Conservation (phyloP, 2,329 filamentous ascomycete species). For the Helotiales sp. region DNA sequence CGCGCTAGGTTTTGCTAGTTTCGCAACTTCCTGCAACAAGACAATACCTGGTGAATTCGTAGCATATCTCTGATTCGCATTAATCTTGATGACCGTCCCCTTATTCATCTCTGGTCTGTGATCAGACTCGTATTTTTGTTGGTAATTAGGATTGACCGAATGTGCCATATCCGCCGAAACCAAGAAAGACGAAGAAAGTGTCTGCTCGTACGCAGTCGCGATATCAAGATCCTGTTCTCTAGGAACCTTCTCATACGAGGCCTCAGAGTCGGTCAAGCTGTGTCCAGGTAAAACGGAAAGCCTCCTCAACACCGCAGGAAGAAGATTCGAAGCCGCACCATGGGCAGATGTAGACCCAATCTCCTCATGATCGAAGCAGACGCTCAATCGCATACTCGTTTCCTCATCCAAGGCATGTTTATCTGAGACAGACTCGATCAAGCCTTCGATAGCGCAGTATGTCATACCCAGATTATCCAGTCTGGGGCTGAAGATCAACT, state of each 20-base stretch:
- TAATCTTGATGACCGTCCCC: slow-evolving; percentile 95
- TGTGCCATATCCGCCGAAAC: slow-evolving; percentile 98
- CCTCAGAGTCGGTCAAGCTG: slow-evolving; percentile 53
- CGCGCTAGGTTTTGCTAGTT: slow-evolving; percentile 51
- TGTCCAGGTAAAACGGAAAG: slow-evolving; percentile 73
- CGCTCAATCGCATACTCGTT: slow-evolving; percentile 81
- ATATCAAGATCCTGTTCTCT: slow-evolving; percentile 59
- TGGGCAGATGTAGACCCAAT: slow-evolving; percentile 92
- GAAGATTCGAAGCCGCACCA: slow-evolving; percentile 87
- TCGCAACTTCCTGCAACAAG: slow-evolving; percentile 82
- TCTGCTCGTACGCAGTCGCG: slow-evolving; percentile 89
- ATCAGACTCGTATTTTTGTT: slow-evolving; percentile 84
- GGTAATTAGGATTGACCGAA: slow-evolving; percentile 93
- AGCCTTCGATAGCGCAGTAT: slow-evolving; percentile 82
- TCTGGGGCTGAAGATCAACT: slow-evolving; percentile 94
- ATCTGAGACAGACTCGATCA: slow-evolving; percentile 75
- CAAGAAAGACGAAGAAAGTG: slow-evolving; percentile 85
- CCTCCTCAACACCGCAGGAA: slow-evolving; percentile 83
- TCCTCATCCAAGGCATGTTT: slow-evolving; percentile 70
- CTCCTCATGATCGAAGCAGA: slow-evolving; percentile 97
- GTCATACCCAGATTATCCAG: slow-evolving; percentile 97
- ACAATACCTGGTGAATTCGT: slow-evolving; percentile 97
- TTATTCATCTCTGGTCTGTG: slow-evolving; percentile 96
- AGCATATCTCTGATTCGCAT: slow-evolving; percentile 94
- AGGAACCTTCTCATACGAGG: slow-evolving; percentile 61